phyloP scores from a whole-genome alignment of 495 filamentous ascomycete genomes.

The Aspergillus hancockii region DNA sequence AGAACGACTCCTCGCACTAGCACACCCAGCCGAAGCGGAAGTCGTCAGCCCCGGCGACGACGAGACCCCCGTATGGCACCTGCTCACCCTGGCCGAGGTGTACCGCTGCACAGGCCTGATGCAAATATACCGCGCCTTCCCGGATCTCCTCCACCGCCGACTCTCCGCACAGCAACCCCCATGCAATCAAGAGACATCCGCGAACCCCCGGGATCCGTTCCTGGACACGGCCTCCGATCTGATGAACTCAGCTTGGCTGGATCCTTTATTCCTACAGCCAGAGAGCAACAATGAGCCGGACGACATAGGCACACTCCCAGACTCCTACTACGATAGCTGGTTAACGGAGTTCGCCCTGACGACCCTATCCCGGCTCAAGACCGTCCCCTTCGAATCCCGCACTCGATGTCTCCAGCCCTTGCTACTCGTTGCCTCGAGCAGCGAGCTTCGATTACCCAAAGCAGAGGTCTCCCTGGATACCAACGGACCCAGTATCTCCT shows the following conservation, averaged over 20 bases:
- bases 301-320: slow-evolving; percentile 7
- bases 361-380: slow-evolving; percentile 51
- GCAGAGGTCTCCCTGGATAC: slow-evolving; percentile 16
- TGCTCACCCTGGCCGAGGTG: slow-evolving; percentile 57
- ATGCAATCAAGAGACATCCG: slow-evolving; percentile 8
- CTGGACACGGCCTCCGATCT: slow-evolving; percentile 28
- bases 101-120: slow-evolving; percentile 57
- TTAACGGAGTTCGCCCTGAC: slow-evolving; percentile 55
- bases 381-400: slow-evolving; percentile 53
- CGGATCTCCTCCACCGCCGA: slow-evolving; percentile 48
- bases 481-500: slow-evolving; percentile 36
- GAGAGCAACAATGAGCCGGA: neutral
- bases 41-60: slow-evolving; percentile 56
- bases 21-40: slow-evolving; percentile 49
- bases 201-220: slow-evolving; percentile 26
- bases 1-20: slow-evolving; percentile 49
- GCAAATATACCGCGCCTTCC: slow-evolving; percentile 57
- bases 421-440: slow-evolving; percentile 50
- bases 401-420: slow-evolving; percentile 58
- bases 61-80: slow-evolving; percentile 57
- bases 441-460: slow-evolving; percentile 48
- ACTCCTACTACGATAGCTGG: slow-evolving; percentile 42
- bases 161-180: slow-evolving; percentile 28
- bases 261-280: neutral
- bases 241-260: slow-evolving; percentile 24